Evolutionary conservation across 148 eudicot genomes (phyloP), one percentile per base, ranked within the genome.

Genomic region (Cornus florida): DNA sequence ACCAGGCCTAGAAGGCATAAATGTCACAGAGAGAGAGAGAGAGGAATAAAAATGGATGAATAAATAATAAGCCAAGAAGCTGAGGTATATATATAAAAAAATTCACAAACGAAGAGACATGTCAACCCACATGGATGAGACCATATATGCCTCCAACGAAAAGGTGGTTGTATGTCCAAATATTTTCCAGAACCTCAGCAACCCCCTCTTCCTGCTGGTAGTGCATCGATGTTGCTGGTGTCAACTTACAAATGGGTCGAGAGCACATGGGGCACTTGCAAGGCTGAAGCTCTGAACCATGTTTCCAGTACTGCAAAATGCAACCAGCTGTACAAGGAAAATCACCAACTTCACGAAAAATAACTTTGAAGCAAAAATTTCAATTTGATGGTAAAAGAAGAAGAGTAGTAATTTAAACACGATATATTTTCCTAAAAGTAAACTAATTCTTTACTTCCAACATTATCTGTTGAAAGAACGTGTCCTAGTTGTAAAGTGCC

Each of bases 221-320:
- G 69, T 56, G 64, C 19, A 86, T 69, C 72, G 89, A 77, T 82
- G 85, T 75, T 72, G 79, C 83, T 7, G 89, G 89, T 33, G 77
- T 84, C 84, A 87, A 75, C 68, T 43, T 82, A 60, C 80, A 77
- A 57, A 87, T 84, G 24, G 28, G 77, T 71, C 67, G 79, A 19
- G 84, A 84, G 76, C 89, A 87, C 85, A 87, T 79, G 50, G 89
- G 89, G 76, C 89, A 87, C 75, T 75, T 87, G 80, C 89, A 87
- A 57, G 89, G 89, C 67, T 65, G 68, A 78, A 87, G 71, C 38
- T 82, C 87, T 32, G 87, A 76, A 57, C 74, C 72, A 56, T 82
- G 83, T 82, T 87, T 84, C 89, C 89, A 87, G 62, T 84, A 87
- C 75, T 81, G 80, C 74, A 87, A 67, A 77, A 87, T 87, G 74